These are phyloP conservation scores for Gaillardinia entomophila DNA, from an alignment of 805 yeast genomes.

Conservation along the genomic window DNA sequence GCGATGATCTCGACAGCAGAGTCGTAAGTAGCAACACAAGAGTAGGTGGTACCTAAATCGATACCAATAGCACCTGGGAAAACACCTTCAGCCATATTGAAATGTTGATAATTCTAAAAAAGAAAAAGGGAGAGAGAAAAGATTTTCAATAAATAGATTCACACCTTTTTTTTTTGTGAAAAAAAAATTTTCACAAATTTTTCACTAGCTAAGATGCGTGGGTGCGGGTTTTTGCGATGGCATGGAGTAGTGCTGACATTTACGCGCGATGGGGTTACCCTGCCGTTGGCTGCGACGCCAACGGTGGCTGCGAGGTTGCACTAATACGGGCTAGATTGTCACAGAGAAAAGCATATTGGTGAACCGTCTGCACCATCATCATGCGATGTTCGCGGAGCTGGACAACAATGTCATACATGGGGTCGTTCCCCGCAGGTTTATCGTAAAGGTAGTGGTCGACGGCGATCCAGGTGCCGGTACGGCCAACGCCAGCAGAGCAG, in stretches of 20 bases:
- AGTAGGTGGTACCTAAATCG: constrained; percentile 49
- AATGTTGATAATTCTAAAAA: constrained; percentile 3
- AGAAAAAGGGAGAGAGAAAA: constrained; percentile 5
- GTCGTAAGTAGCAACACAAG: constrained; percentile 47
- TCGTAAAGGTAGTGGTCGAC: constrained; percentile 22
- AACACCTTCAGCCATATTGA: constrained; percentile 4
- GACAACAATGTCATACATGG: constrained; percentile 21
- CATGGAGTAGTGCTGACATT: background rate
- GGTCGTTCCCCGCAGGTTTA: constrained; percentile 14
- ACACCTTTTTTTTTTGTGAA: constrained; percentile 1
- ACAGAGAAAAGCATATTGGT: constrained; percentile 32
- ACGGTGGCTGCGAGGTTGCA: constrained; percentile 1
- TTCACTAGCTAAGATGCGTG: constrained; percentile 4
- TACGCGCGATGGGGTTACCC: background rate
- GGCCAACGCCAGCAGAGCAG: constrained; percentile 96
- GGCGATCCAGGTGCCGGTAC: constrained; percentile 72
- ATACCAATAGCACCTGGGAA: constrained; percentile 37
- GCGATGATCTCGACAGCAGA: constrained; percentile 46
- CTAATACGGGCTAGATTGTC: too few species aligned
- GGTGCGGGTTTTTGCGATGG: background rate
- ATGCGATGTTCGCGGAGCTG: constrained; percentile 27
- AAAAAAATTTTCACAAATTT: constrained; percentile 13
- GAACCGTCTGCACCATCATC: constrained; percentile 41
- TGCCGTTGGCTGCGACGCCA: background rate
- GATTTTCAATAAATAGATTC: constrained; percentile 3